These are phyloP conservation scores for Striga hermonthica DNA, from an alignment of 305 asterid genomes.

Conservation along the genomic window DNA sequence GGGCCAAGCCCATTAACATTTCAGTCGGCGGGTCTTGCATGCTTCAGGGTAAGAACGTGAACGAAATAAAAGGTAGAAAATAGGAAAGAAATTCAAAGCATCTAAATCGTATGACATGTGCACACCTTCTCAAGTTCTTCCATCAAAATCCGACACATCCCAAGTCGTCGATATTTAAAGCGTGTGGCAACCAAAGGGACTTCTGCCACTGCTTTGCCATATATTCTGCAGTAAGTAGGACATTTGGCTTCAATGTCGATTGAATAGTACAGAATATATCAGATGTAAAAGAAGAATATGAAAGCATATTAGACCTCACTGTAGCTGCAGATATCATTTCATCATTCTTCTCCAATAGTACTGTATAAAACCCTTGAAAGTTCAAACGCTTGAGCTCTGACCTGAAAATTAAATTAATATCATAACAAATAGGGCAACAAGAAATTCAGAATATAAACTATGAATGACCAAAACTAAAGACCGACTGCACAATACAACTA, in stretches of 20 bases:
- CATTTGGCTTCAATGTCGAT: conserved; percentile 21
- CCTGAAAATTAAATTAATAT: conserved; percentile 44
- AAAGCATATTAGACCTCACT: conserved; percentile 57
- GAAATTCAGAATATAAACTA: not conserved
- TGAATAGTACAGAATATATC: conserved; percentile 9
- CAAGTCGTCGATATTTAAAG: conserved; percentile 73
- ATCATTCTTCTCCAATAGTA: conserved; percentile 63
- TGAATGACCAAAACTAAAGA: not conserved
- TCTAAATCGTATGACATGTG: conserved; percentile 4
- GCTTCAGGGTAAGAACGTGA: conserved; percentile 16
- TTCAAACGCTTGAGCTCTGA: conserved; percentile 73
- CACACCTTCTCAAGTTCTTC: conserved; percentile 86
- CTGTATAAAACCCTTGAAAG: conserved; percentile 80
- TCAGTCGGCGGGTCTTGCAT: conserved; percentile 5
- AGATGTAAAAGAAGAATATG: conserved; percentile 24
- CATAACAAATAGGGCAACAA: conserved; percentile 4
- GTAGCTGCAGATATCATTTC: conserved; percentile 72
- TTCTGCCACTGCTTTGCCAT: conserved; percentile 84
- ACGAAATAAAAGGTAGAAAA: not conserved
- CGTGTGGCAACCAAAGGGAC: conserved; percentile 87
- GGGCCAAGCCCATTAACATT: not conserved
- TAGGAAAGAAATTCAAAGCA: conserved; percentile 5
- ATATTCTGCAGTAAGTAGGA: conserved; percentile 52
- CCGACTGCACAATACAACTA: not conserved
- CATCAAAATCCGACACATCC: conserved; percentile 92